These are phyloP conservation scores for Yarrowia galli DNA, from an alignment of 1,139 yeast genomes.

Conservation along the genomic window DNA sequence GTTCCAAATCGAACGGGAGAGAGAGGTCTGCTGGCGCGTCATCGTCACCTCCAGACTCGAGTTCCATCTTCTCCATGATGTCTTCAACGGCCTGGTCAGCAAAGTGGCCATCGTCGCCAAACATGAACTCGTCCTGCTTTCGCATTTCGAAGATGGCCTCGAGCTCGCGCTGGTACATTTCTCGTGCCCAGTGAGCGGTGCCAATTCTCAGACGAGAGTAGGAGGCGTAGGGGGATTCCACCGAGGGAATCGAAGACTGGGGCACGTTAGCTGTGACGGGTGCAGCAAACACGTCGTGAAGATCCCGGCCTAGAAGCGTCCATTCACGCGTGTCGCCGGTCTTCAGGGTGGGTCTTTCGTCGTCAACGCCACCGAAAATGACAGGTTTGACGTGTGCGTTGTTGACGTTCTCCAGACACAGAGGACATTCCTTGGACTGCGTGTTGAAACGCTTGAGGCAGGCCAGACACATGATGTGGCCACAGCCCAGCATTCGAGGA, in stretches of 20 bases:
- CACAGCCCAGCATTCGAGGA: constrained; percentile 94
- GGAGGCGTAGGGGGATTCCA: constrained; percentile 48
- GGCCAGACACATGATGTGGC: constrained; percentile 86
- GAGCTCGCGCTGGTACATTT: constrained; percentile 38
- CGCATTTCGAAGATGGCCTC: constrained; percentile 44
- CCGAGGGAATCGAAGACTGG: constrained; percentile 45
- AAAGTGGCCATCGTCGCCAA: constrained; percentile 65
- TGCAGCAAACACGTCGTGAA: constrained; percentile 65
- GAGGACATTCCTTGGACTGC: constrained; percentile 78
- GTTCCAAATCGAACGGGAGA: constrained; percentile 21
- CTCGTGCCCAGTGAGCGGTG: constrained; percentile 50
- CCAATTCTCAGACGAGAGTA: constrained; percentile 72
- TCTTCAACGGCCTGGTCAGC: constrained; percentile 63
- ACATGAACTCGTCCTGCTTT: constrained; percentile 65
- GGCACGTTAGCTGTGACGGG: constrained; percentile 56
- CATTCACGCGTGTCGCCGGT: constrained; percentile 66
- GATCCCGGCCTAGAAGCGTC: constrained; percentile 75
- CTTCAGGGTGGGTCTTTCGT: constrained; percentile 55
- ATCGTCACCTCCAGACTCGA: constrained; percentile 1
- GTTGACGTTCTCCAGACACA: constrained; percentile 75
- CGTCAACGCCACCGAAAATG: constrained; percentile 59
- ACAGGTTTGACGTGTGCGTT: constrained; percentile 74
- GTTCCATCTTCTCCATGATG: constrained; percentile 52
- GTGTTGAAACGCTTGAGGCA: constrained; percentile 78
- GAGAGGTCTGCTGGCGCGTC: background rate